phyloP scores from a whole-genome alignment of 805 yeast genomes.

The Cyberlindnera samutprakarnensis region DNA sequence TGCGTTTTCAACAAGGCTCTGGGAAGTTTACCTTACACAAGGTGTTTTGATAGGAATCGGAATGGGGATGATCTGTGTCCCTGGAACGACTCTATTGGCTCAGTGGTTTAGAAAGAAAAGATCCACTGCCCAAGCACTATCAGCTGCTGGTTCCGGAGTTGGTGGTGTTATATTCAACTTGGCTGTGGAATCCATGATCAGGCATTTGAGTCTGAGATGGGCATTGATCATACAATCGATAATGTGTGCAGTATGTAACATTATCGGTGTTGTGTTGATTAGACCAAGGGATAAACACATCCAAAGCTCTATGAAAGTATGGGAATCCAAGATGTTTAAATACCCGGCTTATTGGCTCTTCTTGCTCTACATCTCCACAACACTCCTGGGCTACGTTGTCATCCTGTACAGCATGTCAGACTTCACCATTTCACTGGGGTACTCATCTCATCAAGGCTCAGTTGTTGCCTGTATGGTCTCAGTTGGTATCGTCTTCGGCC shows the following conservation, averaged over 20 bases:
- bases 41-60: slow-evolving; percentile 53
- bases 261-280: slow-evolving; percentile 27
- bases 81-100: slow-evolving; percentile 53
- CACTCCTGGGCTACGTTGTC: slow-evolving; percentile 55
- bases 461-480: slow-evolving; percentile 53
- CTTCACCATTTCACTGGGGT: slow-evolving; percentile 54
- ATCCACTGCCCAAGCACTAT: slow-evolving; percentile 36
- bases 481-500: slow-evolving; percentile 46
- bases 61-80: slow-evolving; percentile 45
- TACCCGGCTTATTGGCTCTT: slow-evolving; percentile 37
- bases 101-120: slow-evolving; percentile 65
- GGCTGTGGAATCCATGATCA: slow-evolving; percentile 28
- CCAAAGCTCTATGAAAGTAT: slow-evolving; percentile 28
- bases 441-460: slow-evolving; percentile 45
- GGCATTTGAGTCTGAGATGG: slow-evolving; percentile 24
- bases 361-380: slow-evolving; percentile 34
- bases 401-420: slow-evolving; percentile 52
- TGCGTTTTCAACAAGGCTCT: slow-evolving; percentile 45
- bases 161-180: slow-evolving; percentile 38
- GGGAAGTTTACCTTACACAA: slow-evolving; percentile 65
- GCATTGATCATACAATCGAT: slow-evolving; percentile 31
- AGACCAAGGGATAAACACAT: slow-evolving; percentile 32
- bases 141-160: slow-evolving; percentile 33
- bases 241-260: slow-evolving; percentile 27
- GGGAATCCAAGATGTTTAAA: slow-evolving; percentile 33